Percentiles rank a stretch among this genome's conserved stretches.
Evolutionary conservation across 2,329 filamentous ascomycete genomes (phyloP).

Genomic region (Colletotrichum graminicola): DNA sequence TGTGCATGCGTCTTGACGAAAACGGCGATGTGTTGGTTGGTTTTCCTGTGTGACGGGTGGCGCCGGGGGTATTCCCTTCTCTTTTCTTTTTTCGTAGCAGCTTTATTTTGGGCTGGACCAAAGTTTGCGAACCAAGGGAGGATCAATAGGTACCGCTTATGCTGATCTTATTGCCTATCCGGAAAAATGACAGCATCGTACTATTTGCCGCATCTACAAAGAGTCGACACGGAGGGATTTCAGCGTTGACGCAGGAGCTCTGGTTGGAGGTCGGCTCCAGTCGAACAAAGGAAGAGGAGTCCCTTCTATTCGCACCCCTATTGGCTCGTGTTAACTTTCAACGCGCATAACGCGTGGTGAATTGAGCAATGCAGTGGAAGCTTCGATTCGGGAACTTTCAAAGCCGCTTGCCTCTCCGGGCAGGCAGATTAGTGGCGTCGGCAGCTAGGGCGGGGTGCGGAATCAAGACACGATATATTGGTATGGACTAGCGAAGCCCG

Average conservation of each 20-base stretch:
- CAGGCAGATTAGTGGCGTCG: neutral
- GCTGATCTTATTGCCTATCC: neutral
- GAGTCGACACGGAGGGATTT: neutral
- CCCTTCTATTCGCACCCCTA: neutral
- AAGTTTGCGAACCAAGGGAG: neutral
- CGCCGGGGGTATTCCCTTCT: neutral
- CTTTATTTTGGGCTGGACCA: neutral
- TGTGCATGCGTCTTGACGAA: conserved; percentile 6
- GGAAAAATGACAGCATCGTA: neutral
- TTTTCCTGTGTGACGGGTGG: neutral
- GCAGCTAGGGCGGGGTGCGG: neutral
- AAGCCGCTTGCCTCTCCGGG: neutral
- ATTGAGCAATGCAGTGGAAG: neutral
- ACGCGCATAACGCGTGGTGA: neutral
- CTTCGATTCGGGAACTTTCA: conserved; percentile 17
- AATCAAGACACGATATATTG: conserved; percentile 4
- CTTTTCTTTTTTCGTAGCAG: conserved; percentile 10
- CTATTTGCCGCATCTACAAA: conserved; percentile 1
- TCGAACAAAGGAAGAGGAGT: conserved; percentile 15
- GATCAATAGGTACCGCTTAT: neutral
- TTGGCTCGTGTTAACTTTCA: neutral
- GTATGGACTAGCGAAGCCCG: conserved; percentile 12
- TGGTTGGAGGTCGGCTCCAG: conserved; percentile 6
- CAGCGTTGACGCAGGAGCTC: conserved; percentile 13
- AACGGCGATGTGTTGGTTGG: conserved; percentile 11